Base-by-base conservation (phyloP, 1,284 basidiomycete genomes). In the Kwoniella shivajii region DNA sequence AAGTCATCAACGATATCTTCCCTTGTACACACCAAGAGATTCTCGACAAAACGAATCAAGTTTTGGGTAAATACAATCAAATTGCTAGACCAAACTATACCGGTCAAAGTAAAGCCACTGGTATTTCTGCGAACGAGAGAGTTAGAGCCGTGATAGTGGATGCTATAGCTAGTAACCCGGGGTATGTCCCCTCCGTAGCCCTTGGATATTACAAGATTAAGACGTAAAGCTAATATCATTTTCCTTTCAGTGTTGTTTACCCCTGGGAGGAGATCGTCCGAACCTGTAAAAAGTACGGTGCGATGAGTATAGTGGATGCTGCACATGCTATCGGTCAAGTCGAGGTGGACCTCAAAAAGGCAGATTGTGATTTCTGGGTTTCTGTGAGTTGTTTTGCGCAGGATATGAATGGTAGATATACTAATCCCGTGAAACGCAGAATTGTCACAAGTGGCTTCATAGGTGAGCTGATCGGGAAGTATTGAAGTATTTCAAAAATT, bases 251-350 rank as follows among this genome's bases (percentile, higher is more conserved):
- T 0, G 84, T 85, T 3, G 69, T 81, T 0, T 78, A 91, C 30
- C 92, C 92, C 0, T 95, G 92, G 92, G 80, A 88, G 69, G 83
- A 86, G 59, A 81, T 94, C 69, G 85, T 88, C 0, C 73, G 80
- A 20, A 79, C 90, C n/a, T 88, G 86, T 68, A 82, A 82, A 63
- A 83, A 88, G 61, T 84, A 86, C 52, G 84, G 84, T 3, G 82
- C 87, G 2, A 84, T 85, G 75, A 87, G 83, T 52, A 74, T 93
- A 16, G 75, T 96, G 14, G 92, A 96, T 66, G 92, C 82, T 0
- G 92, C 92, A 0, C 92, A 95, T 72, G 85, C 86, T 3, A 85
- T 93, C 44, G 90, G 90, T 29, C 77, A 78, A 61, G 57, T 69
- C 20, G 62, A 65, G 29, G 64, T 91, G 51, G 82, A 91, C 69